Conservation (phyloP, 1,284 basidiomycete species). For the Malassezia cuniculi region DNA sequence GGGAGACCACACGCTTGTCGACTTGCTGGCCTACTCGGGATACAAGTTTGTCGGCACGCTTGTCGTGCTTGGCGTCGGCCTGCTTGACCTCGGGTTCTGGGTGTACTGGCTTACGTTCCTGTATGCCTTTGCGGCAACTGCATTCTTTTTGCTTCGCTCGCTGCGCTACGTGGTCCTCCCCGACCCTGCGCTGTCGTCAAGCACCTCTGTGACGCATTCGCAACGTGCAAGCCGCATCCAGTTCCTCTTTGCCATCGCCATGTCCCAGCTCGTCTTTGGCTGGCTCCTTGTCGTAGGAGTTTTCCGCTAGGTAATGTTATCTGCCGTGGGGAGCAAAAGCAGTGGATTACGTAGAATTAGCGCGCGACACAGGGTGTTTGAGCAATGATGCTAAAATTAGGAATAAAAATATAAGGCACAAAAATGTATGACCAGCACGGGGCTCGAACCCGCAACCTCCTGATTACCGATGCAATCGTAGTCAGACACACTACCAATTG, state of each 20-base stretch:
- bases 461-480: constrained; percentile 12
- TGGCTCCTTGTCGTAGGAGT: constrained; percentile 38
- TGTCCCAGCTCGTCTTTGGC: constrained; percentile 55
- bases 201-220: constrained; percentile 60
- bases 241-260: constrained; percentile 61
- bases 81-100: constrained; percentile 47
- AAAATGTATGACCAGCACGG: constrained; percentile 17
- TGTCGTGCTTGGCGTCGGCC: constrained; percentile 28
- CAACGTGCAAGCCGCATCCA: constrained; percentile 70
- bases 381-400: neutral
- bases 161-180: constrained; percentile 80
- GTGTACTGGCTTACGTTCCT: constrained; percentile 63
- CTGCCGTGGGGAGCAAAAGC: constrained; percentile 3
- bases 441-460: constrained; percentile 20
- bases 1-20: constrained; percentile 53
- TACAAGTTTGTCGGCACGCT: constrained; percentile 73
- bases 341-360: too few species aligned
- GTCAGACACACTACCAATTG: constrained; percentile 21
- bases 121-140: constrained; percentile 76
- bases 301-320: constrained; percentile 16
- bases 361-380: neutral
- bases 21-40: constrained; percentile 63
- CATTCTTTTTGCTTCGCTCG: constrained; percentile 85
- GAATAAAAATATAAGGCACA: neutral
- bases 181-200: constrained; percentile 48